Evolutionary conservation across 2,329 filamentous ascomycete species (phyloP), one percentile per base, ranked within the genome.

Genomic region (Diaporthe caulivora): DNA sequence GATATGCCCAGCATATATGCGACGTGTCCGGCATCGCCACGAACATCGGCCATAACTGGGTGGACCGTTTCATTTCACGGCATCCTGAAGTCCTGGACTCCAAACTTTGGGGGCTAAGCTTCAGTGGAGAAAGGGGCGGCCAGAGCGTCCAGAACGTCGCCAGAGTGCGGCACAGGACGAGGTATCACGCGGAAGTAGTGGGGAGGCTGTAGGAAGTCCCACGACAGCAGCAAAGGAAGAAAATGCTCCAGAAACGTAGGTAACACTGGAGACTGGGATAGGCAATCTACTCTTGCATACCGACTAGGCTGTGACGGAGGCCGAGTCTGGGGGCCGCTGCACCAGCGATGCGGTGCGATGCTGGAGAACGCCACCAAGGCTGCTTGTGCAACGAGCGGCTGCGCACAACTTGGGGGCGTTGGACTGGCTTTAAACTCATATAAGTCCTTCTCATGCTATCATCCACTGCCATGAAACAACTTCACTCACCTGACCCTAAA

Each of bases 221-320:
- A 31, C 8, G 42, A 42, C 17, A 47, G 29, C 4, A n/a, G 9
- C 40, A 31, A 31, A 17, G 18, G 9, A 13, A 47, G 42, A 34
- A 49, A 8, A 51, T 13, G 13, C 15, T n/a, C 21, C 44, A 51
- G 60, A 10, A 65, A 37, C 26, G 17, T 17, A 24, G 29, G 21
- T n/a, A 13, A 26, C 62, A 37, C 44, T 37, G 44, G 29, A 65
- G 62, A 44, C 62, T 65, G 15, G 24, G 13, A 37, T 65, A n/a
- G 62, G n/a, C 62, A 24, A 24, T 29, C 7, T 51, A n/a, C 26
- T 47, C 42, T 37, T 51, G 44, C 62, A 65, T 51, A 49, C 44
- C 47, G 31, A 13, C 29, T 26, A 51, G 62, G 44, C 29, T 51
- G 60, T 65, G 62, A 65, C 17, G n/a, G 47, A 44, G 62, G 62